Conservation (phyloP, 2,329 filamentous ascomycete species). For the Penicillium sp. region DNA sequence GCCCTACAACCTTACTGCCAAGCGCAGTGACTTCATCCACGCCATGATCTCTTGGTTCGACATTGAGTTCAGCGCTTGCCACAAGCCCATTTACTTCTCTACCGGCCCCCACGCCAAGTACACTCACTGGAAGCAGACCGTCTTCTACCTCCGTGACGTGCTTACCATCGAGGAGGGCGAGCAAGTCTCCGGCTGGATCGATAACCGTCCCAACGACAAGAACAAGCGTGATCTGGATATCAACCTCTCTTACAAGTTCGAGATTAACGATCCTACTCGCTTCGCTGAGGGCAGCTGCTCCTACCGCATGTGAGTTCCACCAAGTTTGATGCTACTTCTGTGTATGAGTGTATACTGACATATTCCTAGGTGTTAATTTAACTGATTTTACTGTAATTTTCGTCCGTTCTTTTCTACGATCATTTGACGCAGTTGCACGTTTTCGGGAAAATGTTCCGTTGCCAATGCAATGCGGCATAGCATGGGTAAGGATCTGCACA, state of each 20-base stretch:
- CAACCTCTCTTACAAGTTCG: constrained; percentile 75
- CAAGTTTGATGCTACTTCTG: not conserved
- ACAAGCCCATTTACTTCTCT: constrained; percentile 96
- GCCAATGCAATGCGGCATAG: constrained; percentile 30
- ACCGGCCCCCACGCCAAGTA: constrained; percentile 98
- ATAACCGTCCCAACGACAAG: constrained; percentile 86
- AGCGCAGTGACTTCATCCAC: constrained; percentile 92
- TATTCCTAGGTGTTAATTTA: constrained; percentile 25
- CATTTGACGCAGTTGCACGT: constrained; percentile 16
- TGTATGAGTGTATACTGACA: not conserved
- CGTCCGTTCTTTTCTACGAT: constrained; percentile 16
- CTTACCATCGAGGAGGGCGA: constrained; percentile 89
- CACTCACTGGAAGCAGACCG: constrained; percentile 99
- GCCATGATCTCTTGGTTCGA: constrained; percentile 98
- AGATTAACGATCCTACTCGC: constrained; percentile 71
- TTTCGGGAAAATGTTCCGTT: constrained; percentile 21
- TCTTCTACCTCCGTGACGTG: constrained; percentile 94
- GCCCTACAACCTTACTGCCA: constrained; percentile 72
- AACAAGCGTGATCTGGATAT: constrained; percentile 96
- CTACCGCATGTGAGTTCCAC: constrained; percentile 65
- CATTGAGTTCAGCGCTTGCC: constrained; percentile 96
- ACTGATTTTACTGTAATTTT: not conserved
- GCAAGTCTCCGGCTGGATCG: constrained; percentile 68
- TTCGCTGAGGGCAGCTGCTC: constrained; percentile 66
- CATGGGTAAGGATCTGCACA: constrained; percentile 31